Evolutionary conservation across 331 rosid genomes (phyloP).

Genomic region (Quercus tomentella): DNA sequence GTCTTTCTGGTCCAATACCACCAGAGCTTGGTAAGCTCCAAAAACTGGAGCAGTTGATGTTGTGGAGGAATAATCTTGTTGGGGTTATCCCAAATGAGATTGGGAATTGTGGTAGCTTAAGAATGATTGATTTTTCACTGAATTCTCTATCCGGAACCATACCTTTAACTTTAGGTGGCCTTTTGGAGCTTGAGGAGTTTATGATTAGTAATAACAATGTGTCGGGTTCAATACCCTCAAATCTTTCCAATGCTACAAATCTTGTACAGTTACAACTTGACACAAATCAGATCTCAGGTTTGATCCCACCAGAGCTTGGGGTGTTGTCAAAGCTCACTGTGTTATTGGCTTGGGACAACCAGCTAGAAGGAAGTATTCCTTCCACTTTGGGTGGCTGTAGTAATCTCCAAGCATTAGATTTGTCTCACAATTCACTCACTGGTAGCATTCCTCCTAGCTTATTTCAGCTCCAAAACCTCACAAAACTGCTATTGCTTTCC

Average conservation of each 20-base stretch:
- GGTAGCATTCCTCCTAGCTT: slow-evolving; percentile 72
- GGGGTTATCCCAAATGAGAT: slow-evolving; percentile 83
- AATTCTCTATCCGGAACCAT: slow-evolving; percentile 80
- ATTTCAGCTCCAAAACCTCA: slow-evolving; percentile 77
- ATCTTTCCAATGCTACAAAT: slow-evolving; percentile 57
- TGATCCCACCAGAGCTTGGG: slow-evolving; percentile 81
- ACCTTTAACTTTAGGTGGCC: slow-evolving; percentile 60
- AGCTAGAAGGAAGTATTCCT: slow-evolving; percentile 95
- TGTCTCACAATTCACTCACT: slow-evolving; percentile 77
- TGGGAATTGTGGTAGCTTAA: slow-evolving; percentile 78
- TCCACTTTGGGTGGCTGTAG: slow-evolving; percentile 52
- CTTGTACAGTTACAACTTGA: slow-evolving; percentile 85
- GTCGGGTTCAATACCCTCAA: slow-evolving; percentile 78
- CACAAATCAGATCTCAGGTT: slow-evolving; percentile 84
- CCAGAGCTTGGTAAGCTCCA: slow-evolving; percentile 68
- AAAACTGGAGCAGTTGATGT: slow-evolving; percentile 65
- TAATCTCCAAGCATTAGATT: slow-evolving; percentile 66
- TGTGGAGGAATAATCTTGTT: slow-evolving; percentile 81
- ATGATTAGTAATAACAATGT: slow-evolving; percentile 91
- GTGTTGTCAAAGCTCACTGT: slow-evolving; percentile 53
- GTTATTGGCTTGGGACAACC: slow-evolving; percentile 91
- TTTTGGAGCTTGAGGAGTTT: slow-evolving; percentile 65
- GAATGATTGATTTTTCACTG: slow-evolving; percentile 70
- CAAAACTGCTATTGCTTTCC: slow-evolving; percentile 75
- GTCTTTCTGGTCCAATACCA: slow-evolving; percentile 82